These are phyloP conservation scores for Cajanus cajan DNA, from an alignment of 306 rosid genomes.

Conservation along the genomic window DNA sequence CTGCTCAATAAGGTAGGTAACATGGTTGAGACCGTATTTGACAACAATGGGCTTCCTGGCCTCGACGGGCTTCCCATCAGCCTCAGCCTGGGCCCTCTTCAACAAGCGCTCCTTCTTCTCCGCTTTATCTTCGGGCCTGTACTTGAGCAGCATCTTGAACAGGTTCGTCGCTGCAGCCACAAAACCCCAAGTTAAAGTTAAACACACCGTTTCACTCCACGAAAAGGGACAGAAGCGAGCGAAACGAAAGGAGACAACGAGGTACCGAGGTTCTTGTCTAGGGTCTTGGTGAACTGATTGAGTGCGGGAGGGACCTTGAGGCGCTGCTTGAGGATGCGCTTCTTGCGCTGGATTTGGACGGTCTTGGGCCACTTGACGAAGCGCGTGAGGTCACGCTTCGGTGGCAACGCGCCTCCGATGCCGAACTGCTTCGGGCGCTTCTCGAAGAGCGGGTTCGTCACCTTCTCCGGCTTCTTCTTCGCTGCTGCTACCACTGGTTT, in stretches of 20 bases:
- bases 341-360: conserved; percentile 76
- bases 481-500: too few species aligned
- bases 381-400: conserved; percentile 73
- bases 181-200: background rate
- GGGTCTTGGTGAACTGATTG: conserved; percentile 80
- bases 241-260: too few species aligned
- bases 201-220: too few species aligned
- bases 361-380: conserved; percentile 82
- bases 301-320: conserved; percentile 81
- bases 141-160: conserved; percentile 79
- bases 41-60: conserved; percentile 72
- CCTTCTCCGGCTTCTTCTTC: conserved; percentile 39
- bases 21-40: conserved; percentile 82
- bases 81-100: conserved; percentile 76
- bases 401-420: conserved; percentile 80
- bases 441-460: conserved; percentile 73
- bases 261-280: conserved; percentile 73
- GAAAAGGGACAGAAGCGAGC: too few species aligned
- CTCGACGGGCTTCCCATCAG: conserved; percentile 63
- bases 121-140: conserved; percentile 76
- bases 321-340: conserved; percentile 78
- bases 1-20: conserved; percentile 79
- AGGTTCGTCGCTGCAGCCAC: conserved; percentile 53
- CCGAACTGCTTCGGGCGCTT: conserved; percentile 84
- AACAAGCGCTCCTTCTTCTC: conserved; percentile 75